phyloP scores from a whole-genome alignment of 2,329 filamentous ascomycete species.

The Diaporthe caulivora region DNA sequence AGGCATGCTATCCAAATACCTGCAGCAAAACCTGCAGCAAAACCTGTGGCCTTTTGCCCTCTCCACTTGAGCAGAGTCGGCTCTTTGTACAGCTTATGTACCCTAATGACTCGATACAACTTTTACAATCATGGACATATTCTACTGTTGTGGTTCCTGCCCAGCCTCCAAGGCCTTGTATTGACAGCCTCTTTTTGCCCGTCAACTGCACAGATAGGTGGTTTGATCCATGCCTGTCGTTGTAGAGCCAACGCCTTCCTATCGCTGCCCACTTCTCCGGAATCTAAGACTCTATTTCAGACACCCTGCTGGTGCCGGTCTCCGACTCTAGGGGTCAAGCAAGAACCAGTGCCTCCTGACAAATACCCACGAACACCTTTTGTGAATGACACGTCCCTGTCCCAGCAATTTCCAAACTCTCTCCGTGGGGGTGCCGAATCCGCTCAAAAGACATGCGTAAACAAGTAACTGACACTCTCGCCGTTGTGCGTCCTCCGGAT shows the following conservation, averaged over 20 bases:
- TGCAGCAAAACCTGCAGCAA: not conserved
- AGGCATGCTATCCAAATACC: not conserved
- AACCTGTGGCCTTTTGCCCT: not conserved
- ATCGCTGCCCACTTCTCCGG: not conserved
- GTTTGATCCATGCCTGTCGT: not conserved
- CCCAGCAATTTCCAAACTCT: not conserved
- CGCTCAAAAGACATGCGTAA: conserved; percentile 66
- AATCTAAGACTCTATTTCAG: not conserved
- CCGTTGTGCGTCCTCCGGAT: conserved; percentile 78
- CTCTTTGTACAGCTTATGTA: not conserved
- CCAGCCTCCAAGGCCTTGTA: not conserved
- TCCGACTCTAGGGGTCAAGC: not conserved
- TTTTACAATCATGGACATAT: not conserved
- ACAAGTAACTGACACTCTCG: conserved; percentile 74
- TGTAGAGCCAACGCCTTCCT: not conserved
- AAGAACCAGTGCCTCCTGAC: not conserved
- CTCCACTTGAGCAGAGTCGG: not conserved
- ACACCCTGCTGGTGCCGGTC: not conserved
- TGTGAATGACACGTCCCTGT: not conserved
- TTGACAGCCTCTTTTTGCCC: not conserved
- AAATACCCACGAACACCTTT: not conserved
- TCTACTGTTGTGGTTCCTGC: not conserved
- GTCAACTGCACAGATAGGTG: not conserved
- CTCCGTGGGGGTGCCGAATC: not conserved
- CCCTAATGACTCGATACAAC: not conserved